Conservation (phyloP, 116 monocot species). For the Thalassia testudinum region DNA sequence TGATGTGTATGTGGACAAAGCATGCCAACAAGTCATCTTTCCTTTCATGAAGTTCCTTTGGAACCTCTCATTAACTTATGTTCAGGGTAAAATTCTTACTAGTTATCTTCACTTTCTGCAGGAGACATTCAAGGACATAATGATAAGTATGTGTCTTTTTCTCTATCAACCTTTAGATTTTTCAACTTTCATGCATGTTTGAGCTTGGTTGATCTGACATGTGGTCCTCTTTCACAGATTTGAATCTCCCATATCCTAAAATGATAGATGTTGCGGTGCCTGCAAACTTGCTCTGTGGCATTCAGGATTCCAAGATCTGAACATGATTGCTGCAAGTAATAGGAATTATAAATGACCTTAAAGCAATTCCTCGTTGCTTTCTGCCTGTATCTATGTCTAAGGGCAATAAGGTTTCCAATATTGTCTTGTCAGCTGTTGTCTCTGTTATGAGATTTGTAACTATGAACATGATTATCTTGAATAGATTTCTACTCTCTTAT, state of each 20-base stretch:
- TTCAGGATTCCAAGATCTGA: conserved; percentile 32
- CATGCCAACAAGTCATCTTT: too few species aligned
- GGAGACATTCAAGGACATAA: conserved; percentile 71
- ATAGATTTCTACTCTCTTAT: not conserved
- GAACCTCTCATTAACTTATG: too few species aligned
- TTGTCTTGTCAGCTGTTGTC: not conserved
- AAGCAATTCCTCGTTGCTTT: conserved; percentile 1
- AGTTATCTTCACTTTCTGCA: conserved; percentile 12
- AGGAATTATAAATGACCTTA: not conserved
- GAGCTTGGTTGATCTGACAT: too few species aligned
- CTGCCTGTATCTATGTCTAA: not conserved
- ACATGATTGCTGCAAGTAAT: not conserved
- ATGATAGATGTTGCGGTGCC: conserved; percentile 83
- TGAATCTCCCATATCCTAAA: conserved; percentile 77
- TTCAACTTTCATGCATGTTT: too few species aligned
- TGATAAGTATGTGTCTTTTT: conserved; percentile 71
- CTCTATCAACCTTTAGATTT: too few species aligned
- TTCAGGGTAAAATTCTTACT: too few species aligned
- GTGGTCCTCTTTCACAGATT: conserved; percentile 21
- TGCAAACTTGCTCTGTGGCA: conserved; percentile 61
- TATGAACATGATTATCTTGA: not conserved
- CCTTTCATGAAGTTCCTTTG: too few species aligned
- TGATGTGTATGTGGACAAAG: too few species aligned
- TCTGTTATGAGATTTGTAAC: not conserved
- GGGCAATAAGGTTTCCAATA: not conserved